Base-by-base conservation (phyloP, 306 rosid genomes). In the Oemleria cerasiformis region DNA sequence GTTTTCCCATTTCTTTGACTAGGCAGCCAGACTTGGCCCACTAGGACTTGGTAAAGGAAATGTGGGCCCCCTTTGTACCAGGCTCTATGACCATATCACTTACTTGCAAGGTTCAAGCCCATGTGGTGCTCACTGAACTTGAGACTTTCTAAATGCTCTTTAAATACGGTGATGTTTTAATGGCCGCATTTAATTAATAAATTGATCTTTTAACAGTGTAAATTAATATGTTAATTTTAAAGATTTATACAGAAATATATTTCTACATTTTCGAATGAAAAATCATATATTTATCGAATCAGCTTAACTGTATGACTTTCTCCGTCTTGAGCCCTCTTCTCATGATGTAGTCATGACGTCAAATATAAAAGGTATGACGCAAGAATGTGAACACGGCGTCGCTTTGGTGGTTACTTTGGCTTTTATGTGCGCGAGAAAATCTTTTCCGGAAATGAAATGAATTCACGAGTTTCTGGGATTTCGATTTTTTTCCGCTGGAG, bases 41-140 rank as follows among this genome's bases (percentile, higher is more conserved):
- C 38, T 4, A 16, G 36, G 38, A 56, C 39, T 56, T 15, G 5
- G 5, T 56, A 16, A 15, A 8, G n/a, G 67, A n/a, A 9, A 25
- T 17, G 61, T 34, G 79, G 70, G 71, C 78, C 43, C 70, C 53
- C 13, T 16, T 36, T n/a, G 8, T 23, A 16, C 36, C 1, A 23
- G 20, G 9, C 25, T 38, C 7, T 65, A 65, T 63, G 83, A 84
- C 65, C 65, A 56, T 39, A 25, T 74, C 68, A 80, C 56, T 70
- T 17, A 53, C 51, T 3, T 16, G 15, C 4, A 10, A 23, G 81
- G 56, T 80, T 78, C 55, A 17, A 58, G 67, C 72, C 78, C 80
- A 80, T 53, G 74, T 56, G 64, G 50, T 43, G 63, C 23, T 20
- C 17, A 62, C 42, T 17, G 17, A 55, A 55, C 6, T 4, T 1